These are phyloP conservation scores for Nothophoma quercina DNA, from an alignment of 2,329 filamentous ascomycete species.

Conservation along the genomic window DNA sequence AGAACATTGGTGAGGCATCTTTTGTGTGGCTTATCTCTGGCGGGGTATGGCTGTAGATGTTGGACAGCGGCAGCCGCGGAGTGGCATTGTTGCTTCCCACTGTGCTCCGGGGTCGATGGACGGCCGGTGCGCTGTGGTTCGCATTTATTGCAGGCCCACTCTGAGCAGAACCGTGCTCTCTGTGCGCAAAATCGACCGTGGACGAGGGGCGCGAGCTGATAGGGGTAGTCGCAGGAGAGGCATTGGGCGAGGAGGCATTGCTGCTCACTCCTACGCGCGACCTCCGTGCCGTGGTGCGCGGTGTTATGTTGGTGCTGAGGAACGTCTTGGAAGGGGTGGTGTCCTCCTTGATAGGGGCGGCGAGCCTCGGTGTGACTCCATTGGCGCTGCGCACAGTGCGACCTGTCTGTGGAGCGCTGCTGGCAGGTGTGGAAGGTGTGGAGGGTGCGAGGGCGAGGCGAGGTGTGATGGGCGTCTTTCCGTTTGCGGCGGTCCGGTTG, in stretches of 20 bases:
- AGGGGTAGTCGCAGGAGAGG: conserved; percentile 61
- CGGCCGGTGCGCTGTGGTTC: conserved; percentile 28
- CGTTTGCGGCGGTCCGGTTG: conserved; percentile 58
- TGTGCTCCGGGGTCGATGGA: conserved; percentile 50
- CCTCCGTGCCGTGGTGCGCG: conserved; percentile 77
- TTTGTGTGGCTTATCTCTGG: conserved; percentile 36
- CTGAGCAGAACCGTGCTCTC: conserved; percentile 38
- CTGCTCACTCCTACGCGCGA: conserved; percentile 70
- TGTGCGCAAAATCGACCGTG: conserved; percentile 38
- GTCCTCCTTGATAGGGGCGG: conserved; percentile 57
- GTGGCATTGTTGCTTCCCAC: conserved; percentile 36
- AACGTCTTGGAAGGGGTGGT: conserved; percentile 63
- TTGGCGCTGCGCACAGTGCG: conserved; percentile 40
- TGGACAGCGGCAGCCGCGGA: conserved; percentile 35
- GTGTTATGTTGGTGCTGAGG: conserved; percentile 75
- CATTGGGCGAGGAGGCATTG: conserved; percentile 69
- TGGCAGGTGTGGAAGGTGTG: conserved; percentile 28
- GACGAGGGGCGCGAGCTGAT: conserved; percentile 45
- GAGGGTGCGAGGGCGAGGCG: conserved; percentile 59
- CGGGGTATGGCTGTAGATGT: conserved; percentile 32
- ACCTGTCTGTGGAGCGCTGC: conserved; percentile 33
- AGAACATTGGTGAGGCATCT: conserved; percentile 73
- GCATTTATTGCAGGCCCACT: conserved; percentile 33
- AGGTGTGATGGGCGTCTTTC: conserved; percentile 64
- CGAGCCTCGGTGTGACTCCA: conserved; percentile 39